These are phyloP conservation scores for Macrotyloma uniflorum DNA, from an alignment of 306 rosid genomes.

Conservation along the genomic window DNA sequence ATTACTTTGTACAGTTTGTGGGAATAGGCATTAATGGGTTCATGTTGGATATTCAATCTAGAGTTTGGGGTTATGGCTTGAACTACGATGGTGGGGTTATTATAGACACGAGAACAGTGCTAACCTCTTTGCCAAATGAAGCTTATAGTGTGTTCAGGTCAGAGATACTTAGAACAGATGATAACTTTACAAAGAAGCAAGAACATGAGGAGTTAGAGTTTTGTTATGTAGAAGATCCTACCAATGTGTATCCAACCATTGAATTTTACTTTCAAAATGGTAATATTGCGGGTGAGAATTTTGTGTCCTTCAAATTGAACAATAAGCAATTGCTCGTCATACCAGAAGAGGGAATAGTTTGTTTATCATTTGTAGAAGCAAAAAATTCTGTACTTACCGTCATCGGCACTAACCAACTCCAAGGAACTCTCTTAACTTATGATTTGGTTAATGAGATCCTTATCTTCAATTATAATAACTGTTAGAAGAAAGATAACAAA, in stretches of 20 bases:
- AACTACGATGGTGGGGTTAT: constrained; percentile 52
- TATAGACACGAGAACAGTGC: constrained; percentile 21
- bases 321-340: background rate
- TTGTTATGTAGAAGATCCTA: constrained; percentile 37
- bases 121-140: constrained; percentile 42
- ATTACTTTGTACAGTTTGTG: constrained; percentile 47
- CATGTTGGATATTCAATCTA: constrained; percentile 46
- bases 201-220: constrained; percentile 38
- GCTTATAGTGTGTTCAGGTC: constrained; percentile 37
- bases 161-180: constrained; percentile 27
- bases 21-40: constrained; percentile 49
- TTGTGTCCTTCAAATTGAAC: constrained; percentile 34
- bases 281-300: constrained; percentile 6
- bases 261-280: constrained; percentile 49
- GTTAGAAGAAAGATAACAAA: too few relatives aligned
- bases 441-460: constrained; percentile 39
- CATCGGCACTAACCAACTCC: constrained; percentile 43
- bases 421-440: constrained; percentile 34
- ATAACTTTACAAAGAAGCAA: background rate
- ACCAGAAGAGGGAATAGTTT: constrained; percentile 27
- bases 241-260: constrained; percentile 38
- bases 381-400: constrained; percentile 38
- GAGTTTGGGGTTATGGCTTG: constrained; percentile 54
- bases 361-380: constrained; percentile 37
- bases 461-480: constrained; percentile 19